Evolutionary conservation across 176 grass and related monocot species (phyloP).

Genomic region (Ampelocalamus luodianensis): DNA sequence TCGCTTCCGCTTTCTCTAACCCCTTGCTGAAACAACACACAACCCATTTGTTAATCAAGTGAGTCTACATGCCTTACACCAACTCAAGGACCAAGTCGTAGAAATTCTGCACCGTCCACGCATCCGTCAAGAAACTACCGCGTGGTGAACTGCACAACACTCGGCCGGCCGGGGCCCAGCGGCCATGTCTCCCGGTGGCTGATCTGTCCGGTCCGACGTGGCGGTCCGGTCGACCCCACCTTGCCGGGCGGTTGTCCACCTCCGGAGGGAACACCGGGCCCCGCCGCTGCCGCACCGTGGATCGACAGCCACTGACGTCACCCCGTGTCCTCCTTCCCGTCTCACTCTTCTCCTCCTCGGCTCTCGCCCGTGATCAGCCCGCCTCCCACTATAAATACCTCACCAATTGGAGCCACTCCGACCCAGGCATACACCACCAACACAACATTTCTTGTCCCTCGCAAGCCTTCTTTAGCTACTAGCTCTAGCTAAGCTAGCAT

Average conservation of each 20-base stretch:
- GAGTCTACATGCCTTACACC: not conserved
- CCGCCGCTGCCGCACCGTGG: conserved; percentile 39
- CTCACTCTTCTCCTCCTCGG: not conserved
- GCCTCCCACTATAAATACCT: conserved; percentile 58
- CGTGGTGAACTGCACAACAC: not conserved
- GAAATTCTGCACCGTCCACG: not conserved
- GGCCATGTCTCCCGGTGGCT: conserved; percentile 38
- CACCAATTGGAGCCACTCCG: conserved; percentile 26
- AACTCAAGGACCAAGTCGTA: not conserved
- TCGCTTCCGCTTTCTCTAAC: not conserved
- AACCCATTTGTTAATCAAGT: conserved; percentile 1
- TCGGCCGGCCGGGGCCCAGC: not conserved
- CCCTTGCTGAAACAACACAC: not conserved
- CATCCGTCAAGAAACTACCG: not conserved
- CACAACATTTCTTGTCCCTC: conserved; percentile 35
- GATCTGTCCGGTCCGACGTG: not conserved
- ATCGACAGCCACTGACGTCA: conserved; percentile 58
- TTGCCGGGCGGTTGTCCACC: conserved; percentile 68
- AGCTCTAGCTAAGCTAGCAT: conserved; percentile 1
- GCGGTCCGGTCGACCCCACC: conserved; percentile 19
- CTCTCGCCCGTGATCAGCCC: conserved; percentile 1
- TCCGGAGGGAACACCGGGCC: conserved; percentile 55
- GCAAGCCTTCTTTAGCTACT: not conserved
- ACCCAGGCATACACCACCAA: conserved; percentile 15
- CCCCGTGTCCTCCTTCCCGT: conserved; percentile 35